Percentiles rank a stretch among this genome's conserved stretches.
Conservation (phyloP, 345 rosid genomes). For the Isatis tinctoria region DNA sequence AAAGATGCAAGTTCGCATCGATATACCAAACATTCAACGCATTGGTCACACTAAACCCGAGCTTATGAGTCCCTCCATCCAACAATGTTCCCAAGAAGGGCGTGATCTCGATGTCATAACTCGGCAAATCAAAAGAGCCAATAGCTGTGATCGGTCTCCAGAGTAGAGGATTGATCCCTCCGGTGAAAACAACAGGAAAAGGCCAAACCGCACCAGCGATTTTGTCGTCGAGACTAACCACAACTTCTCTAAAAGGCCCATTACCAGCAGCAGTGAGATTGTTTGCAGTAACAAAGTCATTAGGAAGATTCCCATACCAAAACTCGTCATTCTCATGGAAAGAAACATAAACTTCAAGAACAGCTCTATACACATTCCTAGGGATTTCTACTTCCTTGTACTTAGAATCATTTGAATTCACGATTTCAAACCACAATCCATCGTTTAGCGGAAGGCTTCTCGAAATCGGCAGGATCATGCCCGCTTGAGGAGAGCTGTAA, state of each 20-base stretch:
- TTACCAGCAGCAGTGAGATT: slow-evolving; percentile 57
- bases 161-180: slow-evolving; percentile 78
- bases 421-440: slow-evolving; percentile 84
- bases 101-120: slow-evolving; percentile 81
- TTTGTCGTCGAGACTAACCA: slow-evolving; percentile 59
- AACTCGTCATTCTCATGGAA: slow-evolving; percentile 90
- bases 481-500: slow-evolving; percentile 44
- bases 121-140: slow-evolving; percentile 83
- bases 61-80: slow-evolving; percentile 56
- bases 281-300: slow-evolving; percentile 62
- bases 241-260: slow-evolving; percentile 89
- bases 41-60: slow-evolving; percentile 67
- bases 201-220: slow-evolving; percentile 78
- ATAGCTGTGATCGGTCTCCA: slow-evolving; percentile 83
- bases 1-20: slow-evolving; percentile 89
- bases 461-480: slow-evolving; percentile 76
- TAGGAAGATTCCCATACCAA: slow-evolving; percentile 70
- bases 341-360: slow-evolving; percentile 82
- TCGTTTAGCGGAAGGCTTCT: slow-evolving; percentile 57
- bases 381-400: slow-evolving; percentile 59
- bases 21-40: slow-evolving; percentile 80
- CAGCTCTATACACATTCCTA: slow-evolving; percentile 76
- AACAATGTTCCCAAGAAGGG: slow-evolving; percentile 58
- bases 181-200: slow-evolving; percentile 79
- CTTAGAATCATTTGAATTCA: slow-evolving; percentile 40